Percentiles rank a stretch among this genome's conserved stretches.
These are phyloP conservation scores for Triticum timopheevii DNA, from an alignment of 176 grass and related monocot species.

Conservation along the genomic window DNA sequence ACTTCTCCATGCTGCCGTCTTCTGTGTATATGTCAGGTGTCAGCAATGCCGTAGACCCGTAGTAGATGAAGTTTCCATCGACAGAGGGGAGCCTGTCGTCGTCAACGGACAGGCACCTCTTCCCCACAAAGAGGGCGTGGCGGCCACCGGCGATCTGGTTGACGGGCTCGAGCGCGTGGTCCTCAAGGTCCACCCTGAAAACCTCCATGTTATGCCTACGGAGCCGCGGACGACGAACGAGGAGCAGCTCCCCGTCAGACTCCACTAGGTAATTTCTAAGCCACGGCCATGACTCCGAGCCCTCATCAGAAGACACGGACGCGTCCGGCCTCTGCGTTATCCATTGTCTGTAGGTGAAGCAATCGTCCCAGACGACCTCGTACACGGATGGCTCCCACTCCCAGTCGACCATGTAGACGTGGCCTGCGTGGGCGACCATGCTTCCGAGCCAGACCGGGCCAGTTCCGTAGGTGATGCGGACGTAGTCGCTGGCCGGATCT, in stretches of 20 bases:
- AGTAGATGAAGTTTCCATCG: background rate
- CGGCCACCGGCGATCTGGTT: background rate
- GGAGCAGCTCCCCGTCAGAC: background rate
- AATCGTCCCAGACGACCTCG: background rate
- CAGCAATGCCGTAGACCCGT: background rate
- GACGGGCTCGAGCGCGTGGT: background rate
- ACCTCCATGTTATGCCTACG: background rate
- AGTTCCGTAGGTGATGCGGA: no score
- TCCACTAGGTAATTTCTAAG: background rate
- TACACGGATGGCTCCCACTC: background rate
- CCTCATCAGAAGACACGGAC: no score
- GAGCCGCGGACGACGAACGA: background rate
- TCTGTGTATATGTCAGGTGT: no score
- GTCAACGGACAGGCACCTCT: background rate
- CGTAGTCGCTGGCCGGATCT: no score
- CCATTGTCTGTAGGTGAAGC: no score
- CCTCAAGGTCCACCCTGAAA: background rate
- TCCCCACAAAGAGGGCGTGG: background rate
- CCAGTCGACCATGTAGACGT: background rate
- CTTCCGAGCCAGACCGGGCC: background rate
- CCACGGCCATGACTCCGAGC: background rate
- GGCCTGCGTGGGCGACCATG: background rate
- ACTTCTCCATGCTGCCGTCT: no score
- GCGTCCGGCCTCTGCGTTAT: no score
- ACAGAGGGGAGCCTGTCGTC: background rate